phyloP scores from a whole-genome alignment of 1,139 yeast genomes.

The Blastobotrys illinoisensis region DNA sequence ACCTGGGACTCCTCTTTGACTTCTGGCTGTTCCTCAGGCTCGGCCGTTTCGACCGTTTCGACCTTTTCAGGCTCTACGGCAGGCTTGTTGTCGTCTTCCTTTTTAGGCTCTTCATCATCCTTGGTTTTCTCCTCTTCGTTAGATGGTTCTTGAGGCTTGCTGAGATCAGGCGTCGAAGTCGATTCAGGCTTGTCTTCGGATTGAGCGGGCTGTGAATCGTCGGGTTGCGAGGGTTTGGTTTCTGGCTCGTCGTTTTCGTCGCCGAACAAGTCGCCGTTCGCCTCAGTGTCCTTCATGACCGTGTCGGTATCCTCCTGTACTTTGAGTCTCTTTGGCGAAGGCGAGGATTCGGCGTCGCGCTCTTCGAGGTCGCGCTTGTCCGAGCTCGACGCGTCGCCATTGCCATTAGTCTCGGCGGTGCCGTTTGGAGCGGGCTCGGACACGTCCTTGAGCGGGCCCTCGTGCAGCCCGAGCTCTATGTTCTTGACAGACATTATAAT shows the following conservation, averaged over 20 bases:
- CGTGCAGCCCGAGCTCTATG: not conserved
- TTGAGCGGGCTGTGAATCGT: not conserved
- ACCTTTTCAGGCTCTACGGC: not conserved
- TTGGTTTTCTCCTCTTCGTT: not conserved
- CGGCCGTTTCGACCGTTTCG: too few relatives aligned
- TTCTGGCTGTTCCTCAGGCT: not conserved
- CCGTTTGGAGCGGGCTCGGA: not conserved
- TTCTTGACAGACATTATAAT: not conserved
- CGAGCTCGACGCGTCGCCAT: not conserved
- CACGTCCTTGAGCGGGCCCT: not conserved
- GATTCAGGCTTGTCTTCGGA: not conserved
- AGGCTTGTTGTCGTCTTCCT: not conserved
- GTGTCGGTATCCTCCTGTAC: not conserved
- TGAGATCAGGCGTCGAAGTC: too few relatives aligned
- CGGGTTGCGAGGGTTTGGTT: not conserved
- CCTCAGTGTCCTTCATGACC: not conserved
- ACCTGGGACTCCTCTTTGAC: slow-evolving; percentile 1
- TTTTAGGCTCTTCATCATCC: not conserved
- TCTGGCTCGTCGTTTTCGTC: not conserved
- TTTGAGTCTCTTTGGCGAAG: not conserved
- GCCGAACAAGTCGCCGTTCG: not conserved
- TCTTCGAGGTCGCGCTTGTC: not conserved
- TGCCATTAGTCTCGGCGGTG: not conserved
- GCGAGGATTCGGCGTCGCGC: not conserved
- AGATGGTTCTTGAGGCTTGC: too few relatives aligned